Evolutionary conservation across 208 protist species (phyloP), one percentile per base, ranked within the genome.

Genomic region (Leishmania braziliensis): DNA sequence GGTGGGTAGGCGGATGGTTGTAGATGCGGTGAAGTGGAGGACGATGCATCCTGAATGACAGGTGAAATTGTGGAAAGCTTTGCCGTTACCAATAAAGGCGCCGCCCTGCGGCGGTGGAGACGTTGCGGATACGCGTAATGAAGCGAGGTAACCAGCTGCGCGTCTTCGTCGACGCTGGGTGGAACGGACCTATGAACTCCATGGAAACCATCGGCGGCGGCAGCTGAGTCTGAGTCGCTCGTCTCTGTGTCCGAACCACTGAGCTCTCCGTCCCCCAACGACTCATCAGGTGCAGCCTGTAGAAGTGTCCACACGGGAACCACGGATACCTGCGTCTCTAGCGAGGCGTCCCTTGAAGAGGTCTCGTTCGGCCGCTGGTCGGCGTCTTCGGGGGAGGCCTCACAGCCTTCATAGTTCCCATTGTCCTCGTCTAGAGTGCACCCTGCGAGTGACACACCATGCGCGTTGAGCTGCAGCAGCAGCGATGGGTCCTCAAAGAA

Each of bases 401-500:
- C 72, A 62, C 72, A 14, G 72, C 43, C 16, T 5, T 29, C 18
- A 33, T 53, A 14, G 29, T 39, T 36, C 23, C 26, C 51, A 48
- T 6, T 23, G 29, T 43, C 29, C 39, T 8, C 51, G 43, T 62
- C 53, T 26, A 46, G 51, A 43, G 29, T 26, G 43, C 46, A 5
- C 3, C 26, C 46, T 73, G 23, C 69, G 26, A 73, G 72, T 76
- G 72, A 43, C 51, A 26, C 23, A 26, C 53, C 56, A 29, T 71
- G 48, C 29, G 26, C 23, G 63, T 43, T 62, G 23, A 72, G 76
- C 50, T 18, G 60, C 46, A 85, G 62, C 36, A 79, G 69, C 20
- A 85, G 56, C n/a, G 77, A 69, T 18, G 82, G 82, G 73, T 85
- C 82, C 29, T 85, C 82, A 23, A 85, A 81, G 48, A 81, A 85